phyloP scores from a whole-genome alignment of 495 filamentous ascomycete genomes.

The Penicillium waksmanii region DNA sequence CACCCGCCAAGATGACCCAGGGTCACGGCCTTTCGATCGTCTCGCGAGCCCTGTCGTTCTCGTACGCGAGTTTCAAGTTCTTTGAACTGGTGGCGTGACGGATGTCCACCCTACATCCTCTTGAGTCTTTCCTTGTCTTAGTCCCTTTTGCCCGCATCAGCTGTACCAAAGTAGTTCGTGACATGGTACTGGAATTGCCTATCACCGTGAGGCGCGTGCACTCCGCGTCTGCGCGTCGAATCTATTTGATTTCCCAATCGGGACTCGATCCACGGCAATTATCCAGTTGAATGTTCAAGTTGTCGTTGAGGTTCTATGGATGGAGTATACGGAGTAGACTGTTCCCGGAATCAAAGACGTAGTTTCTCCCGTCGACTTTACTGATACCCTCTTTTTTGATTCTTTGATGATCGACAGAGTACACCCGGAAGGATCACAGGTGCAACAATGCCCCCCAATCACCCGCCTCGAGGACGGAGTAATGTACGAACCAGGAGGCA shows the following conservation, averaged over 20 bases:
- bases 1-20: conserved; percentile 13
- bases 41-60: conserved; percentile 5
- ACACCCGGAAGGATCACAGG: conserved; percentile 20
- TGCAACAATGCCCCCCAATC: conserved; percentile 18
- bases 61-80: conserved; percentile 9
- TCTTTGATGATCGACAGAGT: conserved; percentile 8
- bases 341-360: conserved; percentile 2
- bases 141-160: conserved; percentile 5
- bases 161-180: conserved; percentile 19
- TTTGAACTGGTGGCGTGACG: conserved; percentile 19
- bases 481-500: background rate
- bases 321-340: background rate
- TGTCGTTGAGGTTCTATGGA: too few species aligned
- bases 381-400: background rate
- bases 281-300: too few species aligned
- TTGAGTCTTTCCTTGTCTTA: background rate
- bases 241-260: conserved; percentile 17
- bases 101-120: conserved; percentile 5
- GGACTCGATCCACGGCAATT: conserved; percentile 8
- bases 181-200: conserved; percentile 25
- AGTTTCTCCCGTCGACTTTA: background rate
- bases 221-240: conserved; percentile 14
- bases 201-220: conserved; percentile 21
- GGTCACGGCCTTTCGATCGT: conserved; percentile 18
- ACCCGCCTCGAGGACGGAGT: background rate